Conservation (phyloP, 108 stramenopile species). For the Nitzschia putrida region DNA sequence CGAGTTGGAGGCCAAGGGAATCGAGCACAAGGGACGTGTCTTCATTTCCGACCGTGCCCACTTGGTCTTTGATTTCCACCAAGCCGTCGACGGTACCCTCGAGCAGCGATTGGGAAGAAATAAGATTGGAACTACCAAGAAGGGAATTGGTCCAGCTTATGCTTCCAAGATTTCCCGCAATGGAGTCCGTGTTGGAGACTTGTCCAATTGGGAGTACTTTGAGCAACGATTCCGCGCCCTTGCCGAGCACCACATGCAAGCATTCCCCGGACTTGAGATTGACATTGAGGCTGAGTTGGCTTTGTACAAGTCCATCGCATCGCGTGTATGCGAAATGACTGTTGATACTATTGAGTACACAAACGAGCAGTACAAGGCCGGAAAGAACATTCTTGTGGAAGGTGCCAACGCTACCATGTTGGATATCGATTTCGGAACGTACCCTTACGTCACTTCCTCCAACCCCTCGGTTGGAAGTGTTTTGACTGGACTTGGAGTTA, state of each 20-base stretch:
- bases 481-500: slow-evolving; percentile 96
- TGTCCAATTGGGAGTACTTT: slow-evolving; percentile 82
- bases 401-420: slow-evolving; percentile 99
- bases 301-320: slow-evolving; percentile 81
- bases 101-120: slow-evolving; percentile 84
- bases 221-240: slow-evolving; percentile 86
- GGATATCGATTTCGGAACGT: slow-evolving; percentile 99
- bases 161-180: slow-evolving; percentile 95
- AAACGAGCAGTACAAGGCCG: slow-evolving; percentile 79
- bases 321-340: slow-evolving; percentile 74
- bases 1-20: slow-evolving; percentile 68
- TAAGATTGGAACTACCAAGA: slow-evolving; percentile 96
- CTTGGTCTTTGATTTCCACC: slow-evolving; percentile 98
- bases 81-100: slow-evolving; percentile 86
- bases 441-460: slow-evolving; percentile 97
- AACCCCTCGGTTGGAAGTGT: slow-evolving; percentile 94
- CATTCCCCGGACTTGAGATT: slow-evolving; percentile 83
- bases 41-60: slow-evolving; percentile 96
- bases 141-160: slow-evolving; percentile 99
- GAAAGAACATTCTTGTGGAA: slow-evolving; percentile 95
- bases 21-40: slow-evolving; percentile 84
- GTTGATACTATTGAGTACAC: slow-evolving; percentile 91
- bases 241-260: slow-evolving; percentile 69
- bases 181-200: slow-evolving; percentile 96
- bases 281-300: slow-evolving; percentile 89